phyloP scores from a whole-genome alignment of 257 asterid species.

The Fraxinus cuspidata region DNA sequence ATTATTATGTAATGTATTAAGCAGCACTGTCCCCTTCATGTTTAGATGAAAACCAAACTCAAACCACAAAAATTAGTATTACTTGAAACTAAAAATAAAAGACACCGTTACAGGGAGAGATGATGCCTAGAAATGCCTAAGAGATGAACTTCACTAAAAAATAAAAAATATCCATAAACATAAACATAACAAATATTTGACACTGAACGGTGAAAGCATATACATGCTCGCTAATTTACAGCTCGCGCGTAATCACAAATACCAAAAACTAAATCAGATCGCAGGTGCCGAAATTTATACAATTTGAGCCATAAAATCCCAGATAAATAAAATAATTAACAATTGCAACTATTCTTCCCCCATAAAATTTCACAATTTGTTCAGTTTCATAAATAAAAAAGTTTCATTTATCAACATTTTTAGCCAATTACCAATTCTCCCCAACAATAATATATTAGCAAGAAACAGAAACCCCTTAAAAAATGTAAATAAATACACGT shows the following conservation, averaged over 20 bases:
- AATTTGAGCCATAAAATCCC: neutral
- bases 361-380: neutral
- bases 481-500: neutral
- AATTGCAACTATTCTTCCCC: neutral
- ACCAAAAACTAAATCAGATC: neutral
- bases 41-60: neutral
- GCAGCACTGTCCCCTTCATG: neutral
- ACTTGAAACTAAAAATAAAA: neutral
- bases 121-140: neutral
- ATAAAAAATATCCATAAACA: neutral
- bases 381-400: neutral
- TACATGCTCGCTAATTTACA: neutral
- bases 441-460: neutral
- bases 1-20: neutral
- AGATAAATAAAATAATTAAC: neutral
- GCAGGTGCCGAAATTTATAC: neutral
- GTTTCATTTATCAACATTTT: neutral
- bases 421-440: neutral
- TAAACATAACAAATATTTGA: neutral
- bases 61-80: neutral
- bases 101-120: neutral
- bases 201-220: neutral
- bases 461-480: neutral
- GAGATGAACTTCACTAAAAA: neutral
- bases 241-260: neutral